These are phyloP conservation scores for Leptographium radiaticola DNA, from an alignment of 2,329 filamentous ascomycete genomes.

Conservation along the genomic window DNA sequence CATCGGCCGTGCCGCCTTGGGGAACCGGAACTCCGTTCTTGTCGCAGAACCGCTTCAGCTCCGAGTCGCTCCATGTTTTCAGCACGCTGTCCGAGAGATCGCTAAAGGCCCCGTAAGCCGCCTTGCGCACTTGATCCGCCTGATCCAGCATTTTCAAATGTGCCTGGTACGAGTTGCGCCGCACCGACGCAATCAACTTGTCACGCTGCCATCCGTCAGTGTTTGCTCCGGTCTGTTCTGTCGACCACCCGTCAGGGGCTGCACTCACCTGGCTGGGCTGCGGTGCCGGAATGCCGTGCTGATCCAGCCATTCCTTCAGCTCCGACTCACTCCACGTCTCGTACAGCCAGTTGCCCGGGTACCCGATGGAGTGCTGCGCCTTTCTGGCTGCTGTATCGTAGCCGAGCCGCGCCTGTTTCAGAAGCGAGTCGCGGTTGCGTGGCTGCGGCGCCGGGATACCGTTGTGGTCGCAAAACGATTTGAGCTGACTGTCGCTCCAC, in stretches of 20 bases:
- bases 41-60: conserved; percentile 88
- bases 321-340: conserved; percentile 82
- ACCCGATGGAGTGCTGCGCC: conserved; percentile 61
- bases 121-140: conserved; percentile 46
- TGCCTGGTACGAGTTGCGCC: conserved; percentile 77
- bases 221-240: neutral
- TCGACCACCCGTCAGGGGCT: neutral
- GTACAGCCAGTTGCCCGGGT: conserved; percentile 94
- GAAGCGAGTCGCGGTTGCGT: conserved; percentile 67
- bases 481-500: conserved; percentile 87
- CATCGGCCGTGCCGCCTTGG: conserved; percentile 81
- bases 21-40: conserved; percentile 69
- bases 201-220: conserved; percentile 43
- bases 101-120: conserved; percentile 56
- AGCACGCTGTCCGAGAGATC: conserved; percentile 73
- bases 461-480: conserved; percentile 83
- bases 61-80: conserved; percentile 75
- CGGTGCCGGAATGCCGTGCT: conserved; percentile 71
- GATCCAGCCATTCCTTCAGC: conserved; percentile 85
- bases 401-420: conserved; percentile 65
- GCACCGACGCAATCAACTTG: conserved; percentile 75
- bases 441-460: conserved; percentile 80
- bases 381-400: conserved; percentile 69
- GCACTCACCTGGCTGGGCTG: conserved; percentile 52
- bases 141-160: conserved; percentile 54